Evolutionary conservation across 768 basidiomycete genomes (phyloP).

Genomic region (Suillus cothurnatus): DNA sequence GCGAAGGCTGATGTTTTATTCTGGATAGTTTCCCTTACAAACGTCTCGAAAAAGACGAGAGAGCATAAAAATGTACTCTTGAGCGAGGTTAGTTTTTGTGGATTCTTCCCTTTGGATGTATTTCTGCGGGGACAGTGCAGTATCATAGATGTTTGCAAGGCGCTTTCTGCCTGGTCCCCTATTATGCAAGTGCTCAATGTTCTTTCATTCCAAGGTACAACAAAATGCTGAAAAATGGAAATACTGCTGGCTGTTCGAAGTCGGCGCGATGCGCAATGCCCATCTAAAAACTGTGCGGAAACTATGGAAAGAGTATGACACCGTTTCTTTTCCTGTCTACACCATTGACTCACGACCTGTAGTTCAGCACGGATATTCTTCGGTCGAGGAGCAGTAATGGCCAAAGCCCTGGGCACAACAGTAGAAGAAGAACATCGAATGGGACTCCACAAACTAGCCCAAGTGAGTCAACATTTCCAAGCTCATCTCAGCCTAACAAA

Average conservation of each 20-base stretch:
- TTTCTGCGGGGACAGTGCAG: neutral
- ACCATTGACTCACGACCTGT: conserved; percentile 6
- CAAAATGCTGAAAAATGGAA: conserved; percentile 85
- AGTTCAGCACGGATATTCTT: conserved; percentile 92
- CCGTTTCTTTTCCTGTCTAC: neutral
- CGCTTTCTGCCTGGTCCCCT: neutral
- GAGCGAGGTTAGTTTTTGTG: conserved; percentile 56
- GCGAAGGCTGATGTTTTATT: conserved; percentile 17
- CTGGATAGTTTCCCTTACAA: conserved; percentile 82
- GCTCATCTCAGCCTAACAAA: neutral
- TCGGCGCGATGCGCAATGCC: conserved; percentile 94
- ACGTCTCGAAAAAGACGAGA: conserved; percentile 91
- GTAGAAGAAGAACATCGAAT: conserved; percentile 82
- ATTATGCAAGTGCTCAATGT: conserved; percentile 8
- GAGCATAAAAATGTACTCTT: conserved; percentile 88
- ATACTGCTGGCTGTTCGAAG: conserved; percentile 95
- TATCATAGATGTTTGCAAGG: neutral
- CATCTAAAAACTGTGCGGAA: conserved; percentile 92
- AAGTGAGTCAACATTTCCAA: conserved; percentile 45
- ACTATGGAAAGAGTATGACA: conserved; percentile 86
- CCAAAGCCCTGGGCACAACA: conserved; percentile 89
- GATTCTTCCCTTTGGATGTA: neutral
- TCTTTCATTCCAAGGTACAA: conserved; percentile 59
- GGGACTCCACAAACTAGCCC: conserved; percentile 79
- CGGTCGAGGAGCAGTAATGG: conserved; percentile 87